phyloP scores from a whole-genome alignment of 768 basidiomycete genomes.

The Dioszegia aurantiaca region DNA sequence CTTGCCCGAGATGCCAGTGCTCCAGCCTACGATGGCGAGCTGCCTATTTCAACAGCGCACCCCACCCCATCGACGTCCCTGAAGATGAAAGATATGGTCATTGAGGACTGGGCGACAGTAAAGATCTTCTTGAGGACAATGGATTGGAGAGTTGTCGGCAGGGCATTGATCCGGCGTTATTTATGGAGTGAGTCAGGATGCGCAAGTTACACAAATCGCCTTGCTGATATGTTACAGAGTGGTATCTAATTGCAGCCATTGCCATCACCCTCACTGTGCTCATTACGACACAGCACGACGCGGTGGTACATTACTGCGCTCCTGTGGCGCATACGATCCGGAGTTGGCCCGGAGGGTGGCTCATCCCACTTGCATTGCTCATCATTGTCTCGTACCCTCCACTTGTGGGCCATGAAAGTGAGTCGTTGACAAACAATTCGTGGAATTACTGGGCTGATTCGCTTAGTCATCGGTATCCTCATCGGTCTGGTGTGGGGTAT shows the following conservation, averaged over 20 bases:
- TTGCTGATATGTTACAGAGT: constrained; percentile 27
- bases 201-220: neutral
- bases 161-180: constrained; percentile 22
- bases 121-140: constrained; percentile 27
- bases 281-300: constrained; percentile 40
- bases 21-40: constrained; percentile 2
- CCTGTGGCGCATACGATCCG: constrained; percentile 33
- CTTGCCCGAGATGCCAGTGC: neutral
- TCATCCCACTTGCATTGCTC: constrained; percentile 37
- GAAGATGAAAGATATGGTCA: constrained; percentile 25
- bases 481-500: constrained; percentile 45
- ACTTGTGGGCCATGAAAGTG: constrained; percentile 42
- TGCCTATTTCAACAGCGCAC: constrained; percentile 3
- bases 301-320: constrained; percentile 35
- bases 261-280: constrained; percentile 36
- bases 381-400: constrained; percentile 47
- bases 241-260: constrained; percentile 42
- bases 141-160: constrained; percentile 25
- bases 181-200: constrained; percentile 35
- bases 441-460: constrained; percentile 1
- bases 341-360: constrained; percentile 44
- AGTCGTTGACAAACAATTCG: constrained; percentile 1
- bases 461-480: constrained; percentile 42
- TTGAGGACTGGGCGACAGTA: constrained; percentile 26
- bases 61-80: neutral